Evolutionary conservation across 2,329 filamentous ascomycete species (phyloP).

Genomic region (Aspergillus sp.): DNA sequence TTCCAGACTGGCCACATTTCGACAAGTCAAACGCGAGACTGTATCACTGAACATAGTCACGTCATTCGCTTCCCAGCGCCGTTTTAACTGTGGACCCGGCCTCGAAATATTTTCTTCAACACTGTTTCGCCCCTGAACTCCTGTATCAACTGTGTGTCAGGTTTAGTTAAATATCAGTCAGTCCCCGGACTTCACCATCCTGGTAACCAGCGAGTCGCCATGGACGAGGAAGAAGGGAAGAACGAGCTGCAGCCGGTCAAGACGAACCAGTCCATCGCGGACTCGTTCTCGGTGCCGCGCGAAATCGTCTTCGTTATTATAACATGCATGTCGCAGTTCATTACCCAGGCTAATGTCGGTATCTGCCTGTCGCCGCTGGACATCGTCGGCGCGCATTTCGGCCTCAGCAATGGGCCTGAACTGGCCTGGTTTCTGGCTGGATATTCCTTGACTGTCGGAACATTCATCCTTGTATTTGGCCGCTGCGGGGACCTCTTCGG

Average conservation of each 20-base stretch:
- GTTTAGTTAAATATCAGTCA: no score
- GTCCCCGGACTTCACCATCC: no score
- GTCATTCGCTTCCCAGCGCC: no score
- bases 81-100: no score
- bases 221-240: constrained; percentile 2
- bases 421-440: constrained; percentile 59
- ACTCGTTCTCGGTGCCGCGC: constrained; percentile 22
- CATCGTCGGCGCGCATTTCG: constrained; percentile 51
- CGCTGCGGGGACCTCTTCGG: constrained; percentile 41
- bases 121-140: no score
- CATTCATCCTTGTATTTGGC: constrained; percentile 41
- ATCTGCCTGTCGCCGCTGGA: constrained; percentile 51
- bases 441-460: constrained; percentile 51
- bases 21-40: no score
- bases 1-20: no score
- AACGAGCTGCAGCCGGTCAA: not conserved
- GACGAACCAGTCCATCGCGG: constrained; percentile 19
- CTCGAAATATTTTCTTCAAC: no score
- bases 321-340: constrained; percentile 41
- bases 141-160: no score
- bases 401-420: constrained; percentile 43
- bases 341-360: constrained; percentile 51
- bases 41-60: no score
- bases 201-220: not conserved
- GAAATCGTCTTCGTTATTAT: constrained; percentile 36